These are phyloP conservation scores for Globisporangium uncinulatum DNA, from an alignment of 352 stramenopile species.

Conservation along the genomic window DNA sequence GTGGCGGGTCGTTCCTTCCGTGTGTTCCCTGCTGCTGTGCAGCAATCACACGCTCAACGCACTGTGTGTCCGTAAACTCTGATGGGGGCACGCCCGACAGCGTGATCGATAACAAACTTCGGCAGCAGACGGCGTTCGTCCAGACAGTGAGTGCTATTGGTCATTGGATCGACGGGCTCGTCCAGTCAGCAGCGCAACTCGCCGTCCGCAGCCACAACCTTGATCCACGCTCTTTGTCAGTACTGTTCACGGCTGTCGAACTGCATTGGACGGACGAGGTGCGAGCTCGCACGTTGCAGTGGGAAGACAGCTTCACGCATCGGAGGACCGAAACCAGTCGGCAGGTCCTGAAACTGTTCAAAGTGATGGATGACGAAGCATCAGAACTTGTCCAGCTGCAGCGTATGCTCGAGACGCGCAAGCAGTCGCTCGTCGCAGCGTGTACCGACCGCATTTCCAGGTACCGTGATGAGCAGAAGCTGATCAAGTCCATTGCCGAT, in stretches of 20 bases:
- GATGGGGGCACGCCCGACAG: too few species aligned
- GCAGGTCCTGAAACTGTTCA: constrained; percentile 21
- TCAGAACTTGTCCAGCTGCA: constrained; percentile 16
- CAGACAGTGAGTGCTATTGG: constrained; percentile 7
- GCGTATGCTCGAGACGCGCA: constrained; percentile 6
- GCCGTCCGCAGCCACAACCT: constrained; percentile 22
- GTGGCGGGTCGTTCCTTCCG: neutral
- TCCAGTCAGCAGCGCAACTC: constrained; percentile 13
- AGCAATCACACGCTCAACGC: constrained; percentile 7
- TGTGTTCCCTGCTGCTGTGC: constrained; percentile 25
- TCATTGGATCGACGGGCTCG: constrained; percentile 20
- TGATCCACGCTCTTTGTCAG: constrained; percentile 14
- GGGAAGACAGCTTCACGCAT: constrained; percentile 15
- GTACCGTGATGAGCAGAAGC: constrained; percentile 9
- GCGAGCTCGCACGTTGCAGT: constrained; percentile 3
- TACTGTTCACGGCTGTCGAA: constrained; percentile 14
- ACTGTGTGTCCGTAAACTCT: neutral
- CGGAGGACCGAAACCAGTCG: constrained; percentile 20
- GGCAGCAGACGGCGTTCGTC: constrained; percentile 1
- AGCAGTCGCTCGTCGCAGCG: constrained; percentile 3
- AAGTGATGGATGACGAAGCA: constrained; percentile 30
- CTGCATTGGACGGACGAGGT: neutral
- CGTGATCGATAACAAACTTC: neutral
- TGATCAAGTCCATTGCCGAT: constrained; percentile 1
- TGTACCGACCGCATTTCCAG: constrained; percentile 1